A percentile compares a stretch with the other conserved stretches of the same genome.
phyloP scores from a whole-genome alignment of 257 asterid genomes.

The Ilex aquifolium region DNA sequence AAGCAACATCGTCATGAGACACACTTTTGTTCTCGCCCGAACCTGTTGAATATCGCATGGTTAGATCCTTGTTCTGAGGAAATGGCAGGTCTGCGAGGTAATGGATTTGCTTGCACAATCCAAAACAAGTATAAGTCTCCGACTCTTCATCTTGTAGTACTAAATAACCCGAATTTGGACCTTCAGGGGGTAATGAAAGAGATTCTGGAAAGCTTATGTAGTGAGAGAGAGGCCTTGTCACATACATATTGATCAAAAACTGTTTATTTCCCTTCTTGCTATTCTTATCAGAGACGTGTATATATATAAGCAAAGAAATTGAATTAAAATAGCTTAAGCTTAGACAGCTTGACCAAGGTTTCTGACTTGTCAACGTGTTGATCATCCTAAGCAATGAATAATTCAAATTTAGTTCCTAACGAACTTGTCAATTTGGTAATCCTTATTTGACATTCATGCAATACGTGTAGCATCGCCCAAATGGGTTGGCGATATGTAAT shows the following conservation, averaged over 20 bases:
- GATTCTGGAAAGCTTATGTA: constrained; percentile 28
- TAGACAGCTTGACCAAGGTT: no score
- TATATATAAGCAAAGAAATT: no score
- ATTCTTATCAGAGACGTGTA: no score
- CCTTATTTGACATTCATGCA: no score
- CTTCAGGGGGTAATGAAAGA: constrained; percentile 29
- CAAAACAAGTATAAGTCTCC: constrained; percentile 47
- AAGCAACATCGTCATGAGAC: constrained; percentile 16
- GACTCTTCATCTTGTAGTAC: constrained; percentile 62
- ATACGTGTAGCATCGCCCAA: no score
- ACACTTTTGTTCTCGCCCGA: background rate
- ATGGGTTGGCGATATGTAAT: no score
- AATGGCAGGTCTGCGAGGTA: constrained; percentile 36
- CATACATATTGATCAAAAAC: constrained; percentile 30
- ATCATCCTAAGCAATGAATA: background rate
- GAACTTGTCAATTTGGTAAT: no score
- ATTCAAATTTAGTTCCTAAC: no score
- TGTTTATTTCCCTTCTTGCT: no score
- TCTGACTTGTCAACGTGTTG: no score
- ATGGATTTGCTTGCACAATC: constrained; percentile 34
- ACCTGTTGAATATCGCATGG: constrained; percentile 10
- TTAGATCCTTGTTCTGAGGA: constrained; percentile 57
- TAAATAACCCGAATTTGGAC: constrained; percentile 60
- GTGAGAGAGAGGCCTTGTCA: constrained; percentile 56
- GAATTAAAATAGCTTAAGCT: no score